These are phyloP conservation scores for Kwoniella botswanensis DNA, from an alignment of 768 basidiomycete species.

Conservation along the genomic window DNA sequence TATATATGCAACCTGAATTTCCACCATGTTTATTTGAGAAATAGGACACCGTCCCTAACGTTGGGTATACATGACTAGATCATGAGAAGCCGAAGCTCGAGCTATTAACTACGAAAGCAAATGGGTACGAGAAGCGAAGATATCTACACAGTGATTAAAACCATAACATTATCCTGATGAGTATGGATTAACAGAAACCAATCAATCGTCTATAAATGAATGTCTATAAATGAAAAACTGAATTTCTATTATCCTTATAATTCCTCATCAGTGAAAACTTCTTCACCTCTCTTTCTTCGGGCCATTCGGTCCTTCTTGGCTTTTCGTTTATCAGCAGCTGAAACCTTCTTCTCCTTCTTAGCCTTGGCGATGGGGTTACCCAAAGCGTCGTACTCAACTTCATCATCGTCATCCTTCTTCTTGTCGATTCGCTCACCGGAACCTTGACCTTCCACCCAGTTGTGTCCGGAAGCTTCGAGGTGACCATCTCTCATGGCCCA, in stretches of 20 bases:
- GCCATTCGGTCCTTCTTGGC: slow-evolving; percentile 81
- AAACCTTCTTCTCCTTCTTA: slow-evolving; percentile 82
- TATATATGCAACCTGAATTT: background rate
- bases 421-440: slow-evolving; percentile 93
- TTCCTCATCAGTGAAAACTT: slow-evolving; percentile 62
- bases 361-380: slow-evolving; percentile 72
- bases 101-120: background rate
- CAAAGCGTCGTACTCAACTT: slow-evolving; percentile 93
- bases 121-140: slow-evolving; percentile 2
- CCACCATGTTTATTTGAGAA: background rate
- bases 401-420: slow-evolving; percentile 80
- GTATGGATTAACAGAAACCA: background rate
- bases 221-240: slow-evolving; percentile 15
- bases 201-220: background rate
- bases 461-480: slow-evolving; percentile 82
- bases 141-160: slow-evolving; percentile 3
- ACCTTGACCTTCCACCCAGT: slow-evolving; percentile 99
- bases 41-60: slow-evolving; percentile 19
- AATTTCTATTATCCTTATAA: slow-evolving; percentile 3
- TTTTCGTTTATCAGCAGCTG: slow-evolving; percentile 82
- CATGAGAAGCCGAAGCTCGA: background rate
- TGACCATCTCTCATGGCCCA: slow-evolving; percentile 99
- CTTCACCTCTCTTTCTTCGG: slow-evolving; percentile 76
- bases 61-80: slow-evolving; percentile 20
- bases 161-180: background rate